Evolutionary conservation across 805 yeast species (phyloP), one percentile per base, ranked within the genome.

Genomic region (Nematodospora valgi): DNA sequence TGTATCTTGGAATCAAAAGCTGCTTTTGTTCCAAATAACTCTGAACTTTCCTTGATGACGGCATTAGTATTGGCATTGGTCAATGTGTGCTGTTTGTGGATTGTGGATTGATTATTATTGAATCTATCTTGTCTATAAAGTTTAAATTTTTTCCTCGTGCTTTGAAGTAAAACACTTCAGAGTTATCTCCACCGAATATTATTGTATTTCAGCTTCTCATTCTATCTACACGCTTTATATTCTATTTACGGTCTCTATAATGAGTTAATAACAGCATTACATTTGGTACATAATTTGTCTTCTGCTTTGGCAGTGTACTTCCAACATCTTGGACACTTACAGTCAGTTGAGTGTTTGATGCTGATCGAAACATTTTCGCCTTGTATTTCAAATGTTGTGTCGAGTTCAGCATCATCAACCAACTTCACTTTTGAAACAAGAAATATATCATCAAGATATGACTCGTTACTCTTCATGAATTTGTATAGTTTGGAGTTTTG

Each of bases 301-400:
- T 70, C 78, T 0, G 42, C 47, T 0, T 50, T 57, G 0, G 94
- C 65, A 6, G 74, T 75, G 52, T 62, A 79, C 50, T 86, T 86
- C 98, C 98, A 93, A 60, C 98, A 93, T 54, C 98, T 74, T 5
- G 96, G 95, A 55, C 98, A 93, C 50, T 88, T 88, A 34, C 62
- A 60, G 2, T 64, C 51, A 0, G 48, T 35, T 0, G 87, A 72
- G 4, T 68, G 65, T 6, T 67, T 58, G 2, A 82, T 70, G 2
- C 20, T n/a, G 12, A 38, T 18, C 5, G 17, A 13, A 2, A 28
- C 35, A 6, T 20, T 20, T 3, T 34, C 20, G 8, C 20, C 20
- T 13, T 15, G 3, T 18, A 21, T 12, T 8, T 32, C 24, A 24
- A 12, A n/a, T 4, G n/a, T 18, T 3, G 15, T 32, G 6, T 27